Base-by-base conservation (phyloP, 352 stramenopile species). In the Phytophthora litchii region DNA sequence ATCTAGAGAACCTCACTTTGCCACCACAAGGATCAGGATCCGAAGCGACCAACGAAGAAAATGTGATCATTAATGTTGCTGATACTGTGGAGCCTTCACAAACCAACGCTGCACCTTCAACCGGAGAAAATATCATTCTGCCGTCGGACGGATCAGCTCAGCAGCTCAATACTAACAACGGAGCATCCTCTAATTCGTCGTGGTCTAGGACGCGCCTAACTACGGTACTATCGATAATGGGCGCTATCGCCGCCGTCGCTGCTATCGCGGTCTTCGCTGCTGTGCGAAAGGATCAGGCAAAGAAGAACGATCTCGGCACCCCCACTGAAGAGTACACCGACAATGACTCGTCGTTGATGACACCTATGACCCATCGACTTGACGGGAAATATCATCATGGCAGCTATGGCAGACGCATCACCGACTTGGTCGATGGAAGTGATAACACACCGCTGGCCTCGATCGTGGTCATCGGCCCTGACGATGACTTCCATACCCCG, bases 211-310 rank as follows among this genome's bases (percentile, higher is more conserved):
- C 63, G 27, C 65, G 51, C 0, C 43, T 76, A 37, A 68, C 25
- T 9, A 50, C 56, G 10, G 44, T 76, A 11, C 5, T 60, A 3
- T 63, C 60, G 14, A 47, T 66, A 10, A 64, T 67, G 21, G 72
- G 66, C 40, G 66, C 52, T 0, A 55, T 80, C 23, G 72, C 51
- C 0, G 60, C 41, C 3, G 50, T 78, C 13, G 72, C 63, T 42
- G 69, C 62, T 4, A 44, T 84, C 19, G 72, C 58, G 1, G 60
- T 81, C n/a, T 73, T 86, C 42, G 56, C 73, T 7, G 65, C 72
- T 17, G 42, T 78, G 10, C 71, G 68, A 17, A 75, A 59, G 14
- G 47, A 66, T 23, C 49, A 64, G 20, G 43, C 17, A 14, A 69
- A 60, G 45, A 52, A 57, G 3, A 74, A 62, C 3, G 65, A 43